These are phyloP conservation scores for Solanum raphanifolium DNA, from an alignment of 257 asterid species.

Conservation along the genomic window DNA sequence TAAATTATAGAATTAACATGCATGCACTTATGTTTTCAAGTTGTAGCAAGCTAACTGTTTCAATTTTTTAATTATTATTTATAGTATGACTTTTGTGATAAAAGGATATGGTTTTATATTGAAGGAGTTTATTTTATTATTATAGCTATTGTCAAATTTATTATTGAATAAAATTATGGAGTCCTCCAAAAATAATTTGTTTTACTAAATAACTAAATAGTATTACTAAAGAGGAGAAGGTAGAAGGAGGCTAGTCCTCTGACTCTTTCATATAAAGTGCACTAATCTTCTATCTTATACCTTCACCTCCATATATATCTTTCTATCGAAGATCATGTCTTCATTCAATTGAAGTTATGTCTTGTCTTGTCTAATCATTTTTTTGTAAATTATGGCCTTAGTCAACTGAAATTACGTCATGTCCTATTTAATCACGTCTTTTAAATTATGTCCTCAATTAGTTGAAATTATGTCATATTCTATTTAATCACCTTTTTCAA, in stretches of 20 bases:
- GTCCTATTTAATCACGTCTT: too few relatives aligned
- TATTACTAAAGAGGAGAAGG: not conserved
- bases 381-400: too few relatives aligned
- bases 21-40: not conserved
- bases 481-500: too few relatives aligned
- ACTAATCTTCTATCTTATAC: not conserved
- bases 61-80: not conserved
- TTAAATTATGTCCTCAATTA: not conserved
- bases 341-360: fast-evolving
- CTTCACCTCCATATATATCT: not conserved
- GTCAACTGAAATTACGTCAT: too few relatives aligned
- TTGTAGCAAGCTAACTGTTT: not conserved
- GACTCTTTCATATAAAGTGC: not conserved
- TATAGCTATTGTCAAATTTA: not conserved
- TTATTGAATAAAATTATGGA: not conserved
- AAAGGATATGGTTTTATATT: not conserved
- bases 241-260: not conserved
- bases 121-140: not conserved
- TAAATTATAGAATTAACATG: not conserved
- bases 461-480: not conserved
- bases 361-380: not conserved
- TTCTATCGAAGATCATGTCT: fast-evolving
- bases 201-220: not conserved
- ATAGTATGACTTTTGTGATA: not conserved
- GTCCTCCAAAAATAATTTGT: not conserved